Base-by-base conservation (phyloP, 768 basidiomycete genomes). In the Naganishia onofrii region DNA sequence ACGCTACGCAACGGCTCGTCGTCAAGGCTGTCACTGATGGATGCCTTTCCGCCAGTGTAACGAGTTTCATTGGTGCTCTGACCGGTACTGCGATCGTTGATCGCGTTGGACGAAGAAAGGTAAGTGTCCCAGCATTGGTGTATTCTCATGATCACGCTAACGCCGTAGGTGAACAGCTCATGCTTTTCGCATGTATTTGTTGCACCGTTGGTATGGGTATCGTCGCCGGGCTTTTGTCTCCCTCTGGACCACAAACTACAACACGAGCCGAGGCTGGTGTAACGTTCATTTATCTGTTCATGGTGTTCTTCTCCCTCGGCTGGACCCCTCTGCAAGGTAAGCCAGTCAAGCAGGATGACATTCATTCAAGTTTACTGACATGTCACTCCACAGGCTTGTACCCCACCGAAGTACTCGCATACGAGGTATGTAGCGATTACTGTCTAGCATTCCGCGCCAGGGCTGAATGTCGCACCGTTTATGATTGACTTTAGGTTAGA, bases 291-390 rank as follows among this genome's bases (percentile, higher is more conserved):
- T 78, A 74, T 72, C 58, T 72, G 52, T 79, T 72, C 36, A 65
- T 72, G 29, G 72, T 77, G 10, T 81, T 84, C 36, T 87, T 83
- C 75, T 85, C 85, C 5, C 84, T 85, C 72, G 86, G 86, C 56
- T 86, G 84, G 84, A 87, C 86, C 2, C 84, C 85, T 0, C 85
- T 87, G 81, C 86, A 87, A 82, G 85, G 84, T 1, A 44, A 42
- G 58, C 34, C 4, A 32, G 17, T n/a, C 12, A 15, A 15, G 15
- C 31, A 6, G 36, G 4, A 17, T 23, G 34, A 4, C 34, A 38
- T 60, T n/a, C 7, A 60, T 38, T 23, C 10, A n/a, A n/a, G n/a
- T n/a, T 4, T 9, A 15, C 36, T 60, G 7, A 60, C 58, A 19
- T 28, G 4, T 17, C 38, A 4, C 13, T 42, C 7, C 12, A 38